Conservation (phyloP, 805 yeast species). For the Saccharomycopsis javanensis region DNA sequence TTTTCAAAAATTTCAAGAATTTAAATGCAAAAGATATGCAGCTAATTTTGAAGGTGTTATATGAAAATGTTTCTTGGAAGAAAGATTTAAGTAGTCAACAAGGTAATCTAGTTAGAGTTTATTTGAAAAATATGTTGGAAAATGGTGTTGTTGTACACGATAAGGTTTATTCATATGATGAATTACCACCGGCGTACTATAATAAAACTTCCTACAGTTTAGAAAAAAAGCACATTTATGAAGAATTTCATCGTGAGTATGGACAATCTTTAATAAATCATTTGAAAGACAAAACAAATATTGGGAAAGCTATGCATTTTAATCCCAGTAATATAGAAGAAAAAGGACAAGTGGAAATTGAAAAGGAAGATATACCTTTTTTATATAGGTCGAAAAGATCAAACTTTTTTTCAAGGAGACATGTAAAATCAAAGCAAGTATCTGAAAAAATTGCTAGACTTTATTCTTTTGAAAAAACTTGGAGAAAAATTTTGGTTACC, state of each 20-base stretch:
- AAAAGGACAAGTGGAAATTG: neutral
- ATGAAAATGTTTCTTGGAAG: constrained; percentile 6
- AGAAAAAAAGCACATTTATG: neutral
- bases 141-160: constrained; percentile 73
- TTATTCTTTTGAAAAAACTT: constrained; percentile 60
- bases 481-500: constrained; percentile 64
- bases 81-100: constrained; percentile 1
- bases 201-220: constrained; percentile 11
- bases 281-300: neutral
- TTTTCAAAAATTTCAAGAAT: constrained; percentile 25
- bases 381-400: constrained; percentile 12
- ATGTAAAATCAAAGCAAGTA: constrained; percentile 29
- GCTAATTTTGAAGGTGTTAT: constrained; percentile 7
- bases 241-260: neutral
- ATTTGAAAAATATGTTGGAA: constrained; percentile 29
- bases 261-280: too few relatives aligned
- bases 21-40: constrained; percentile 1
- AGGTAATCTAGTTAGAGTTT: constrained; percentile 13
- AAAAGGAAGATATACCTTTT: constrained; percentile 15
- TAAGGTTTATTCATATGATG: constrained; percentile 54
- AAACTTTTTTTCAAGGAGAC: constrained; percentile 5
- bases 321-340: neutral
- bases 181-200: constrained; percentile 50
- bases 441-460: constrained; percentile 82
- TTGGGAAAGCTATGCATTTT: neutral